phyloP scores from a whole-genome alignment of 2,329 filamentous ascomycete genomes.

The Apiospora marii region DNA sequence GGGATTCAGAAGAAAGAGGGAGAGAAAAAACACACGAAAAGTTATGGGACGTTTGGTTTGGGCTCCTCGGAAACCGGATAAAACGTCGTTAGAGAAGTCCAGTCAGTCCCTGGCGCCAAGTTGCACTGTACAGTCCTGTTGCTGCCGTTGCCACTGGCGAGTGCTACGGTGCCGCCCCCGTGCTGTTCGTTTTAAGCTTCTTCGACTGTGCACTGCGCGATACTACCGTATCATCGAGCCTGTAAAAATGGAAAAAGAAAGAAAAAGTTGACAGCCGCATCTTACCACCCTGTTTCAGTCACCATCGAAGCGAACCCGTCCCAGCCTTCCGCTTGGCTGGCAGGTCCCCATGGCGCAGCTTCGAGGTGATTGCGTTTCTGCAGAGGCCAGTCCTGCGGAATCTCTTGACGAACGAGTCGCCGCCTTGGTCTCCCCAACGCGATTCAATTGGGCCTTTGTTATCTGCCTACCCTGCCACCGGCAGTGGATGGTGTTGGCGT shows the following conservation, averaged over 20 bases:
- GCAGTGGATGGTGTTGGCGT: neutral
- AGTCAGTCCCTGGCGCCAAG: neutral
- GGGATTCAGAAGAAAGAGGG: too few relatives aligned
- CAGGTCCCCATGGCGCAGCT: slow-evolving; percentile 2
- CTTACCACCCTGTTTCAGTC: slow-evolving; percentile 22
- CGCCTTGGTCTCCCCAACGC: neutral
- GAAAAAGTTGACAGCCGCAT: slow-evolving; percentile 13
- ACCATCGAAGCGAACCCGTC: neutral
- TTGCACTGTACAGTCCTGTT: neutral
- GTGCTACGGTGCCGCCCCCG: neutral
- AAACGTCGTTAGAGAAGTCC: neutral
- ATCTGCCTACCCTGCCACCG: neutral
- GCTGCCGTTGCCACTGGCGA: neutral
- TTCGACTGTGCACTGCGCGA: slow-evolving; percentile 1
- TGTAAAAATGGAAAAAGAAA: neutral
- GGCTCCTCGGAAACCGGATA: slow-evolving; percentile 6
- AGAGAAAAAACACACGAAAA: neutral
- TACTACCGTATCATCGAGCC: slow-evolving; percentile 13
- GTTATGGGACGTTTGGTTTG: slow-evolving; percentile 10
- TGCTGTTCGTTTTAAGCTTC: slow-evolving; percentile 20
- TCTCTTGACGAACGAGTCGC: neutral
- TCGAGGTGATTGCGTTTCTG: neutral
- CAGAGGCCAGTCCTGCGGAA: slow-evolving; percentile 2
- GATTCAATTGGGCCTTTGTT: neutral
- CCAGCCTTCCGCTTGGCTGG: slow-evolving; percentile 1